Base-by-base conservation (phyloP, 176 grass and related monocot species). In the Rhynchospora breviuscula region DNA sequence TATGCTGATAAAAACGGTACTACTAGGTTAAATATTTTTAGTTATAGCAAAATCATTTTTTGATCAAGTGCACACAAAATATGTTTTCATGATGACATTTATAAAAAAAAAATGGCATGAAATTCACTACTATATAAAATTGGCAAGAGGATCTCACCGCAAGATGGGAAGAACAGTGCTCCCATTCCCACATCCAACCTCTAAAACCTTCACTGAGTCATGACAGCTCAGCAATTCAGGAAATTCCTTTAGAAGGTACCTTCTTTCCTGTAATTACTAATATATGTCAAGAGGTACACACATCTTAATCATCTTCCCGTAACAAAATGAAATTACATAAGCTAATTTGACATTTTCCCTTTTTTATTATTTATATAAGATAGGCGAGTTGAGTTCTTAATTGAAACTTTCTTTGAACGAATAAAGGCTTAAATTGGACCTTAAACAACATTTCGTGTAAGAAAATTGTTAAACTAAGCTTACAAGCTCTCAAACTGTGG, bases 221-320 rank as follows among this genome's bases (percentile, higher is more conserved):
- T 79, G 82, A 79, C 54, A 86, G 51, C 58, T 75, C 83, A 84
- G n/a, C 7, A 97, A 87, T 79, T 97, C 91, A 72, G 94, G 89
- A 85, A 97, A 97, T 87, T 97, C 94, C 89, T 94, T 94, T 13
- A 94, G 44, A 72, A 97, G 91, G 73, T 97, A 97, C 76, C 94
- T 93, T 75, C 94, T 94, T 91, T 97, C 94, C 94, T 97, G 80
- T 9, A 72, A 70, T 79, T n/a, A 58, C 14, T 48, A 67, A 15
- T 40, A 47, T 7, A 63, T 81, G 78, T 63, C 40, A 63, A 56
- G 73, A 2, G 21, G 0, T 8, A 56, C 0, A 4, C 21, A 18
- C 13, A 56, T 8, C 22, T 17, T 53, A 31, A 77, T 33, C 49
- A 56, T 10, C 0, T 70, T 43, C 15, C 8, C 2, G 15, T 44